phyloP scores from a whole-genome alignment of 2,329 filamentous ascomycete species.

The Ceratocystis harringtonii region DNA sequence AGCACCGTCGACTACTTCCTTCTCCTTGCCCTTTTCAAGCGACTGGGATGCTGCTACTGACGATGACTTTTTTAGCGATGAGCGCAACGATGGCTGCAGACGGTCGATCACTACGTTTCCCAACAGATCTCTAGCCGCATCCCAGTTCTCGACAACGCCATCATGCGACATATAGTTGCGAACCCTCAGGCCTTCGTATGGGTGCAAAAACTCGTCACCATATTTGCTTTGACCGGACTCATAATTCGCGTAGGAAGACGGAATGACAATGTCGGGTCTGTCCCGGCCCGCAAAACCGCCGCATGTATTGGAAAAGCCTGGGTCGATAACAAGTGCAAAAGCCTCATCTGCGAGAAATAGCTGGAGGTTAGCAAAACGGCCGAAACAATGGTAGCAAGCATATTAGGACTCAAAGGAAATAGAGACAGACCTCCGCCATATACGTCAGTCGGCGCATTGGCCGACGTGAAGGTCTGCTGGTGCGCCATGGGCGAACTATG shows the following conservation, averaged over 20 bases:
- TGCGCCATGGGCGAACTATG: constrained; percentile 33
- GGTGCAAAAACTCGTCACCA: constrained; percentile 79
- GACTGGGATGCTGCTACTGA: constrained; percentile 51
- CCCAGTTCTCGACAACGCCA: constrained; percentile 91
- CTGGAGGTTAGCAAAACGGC: constrained; percentile 5
- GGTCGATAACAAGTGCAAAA: constrained; percentile 88
- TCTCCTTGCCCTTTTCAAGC: constrained; percentile 35
- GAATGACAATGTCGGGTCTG: constrained; percentile 82
- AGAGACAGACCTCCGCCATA: constrained; percentile 43
- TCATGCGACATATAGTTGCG: constrained; percentile 85
- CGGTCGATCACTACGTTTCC: constrained; percentile 82
- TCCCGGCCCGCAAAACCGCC: constrained; percentile 97
- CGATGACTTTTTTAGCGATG: constrained; percentile 35
- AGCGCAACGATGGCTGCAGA: constrained; percentile 64
- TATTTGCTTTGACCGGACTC: constrained; percentile 47
- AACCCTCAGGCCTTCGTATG: constrained; percentile 62
- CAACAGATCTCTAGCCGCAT: constrained; percentile 77
- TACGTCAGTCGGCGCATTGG: constrained; percentile 38
- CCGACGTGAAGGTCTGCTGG: constrained; percentile 24
- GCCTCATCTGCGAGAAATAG: constrained; percentile 62
- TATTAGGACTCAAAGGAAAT: constrained; percentile 4
- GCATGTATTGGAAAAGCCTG: constrained; percentile 79
- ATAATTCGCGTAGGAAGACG: constrained; percentile 67
- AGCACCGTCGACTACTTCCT: constrained; percentile 35
- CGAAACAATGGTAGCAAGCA: background rate